Evolutionary conservation across 1,284 basidiomycete species (phyloP).

Genomic region (Ganoderma leucocontextum): DNA sequence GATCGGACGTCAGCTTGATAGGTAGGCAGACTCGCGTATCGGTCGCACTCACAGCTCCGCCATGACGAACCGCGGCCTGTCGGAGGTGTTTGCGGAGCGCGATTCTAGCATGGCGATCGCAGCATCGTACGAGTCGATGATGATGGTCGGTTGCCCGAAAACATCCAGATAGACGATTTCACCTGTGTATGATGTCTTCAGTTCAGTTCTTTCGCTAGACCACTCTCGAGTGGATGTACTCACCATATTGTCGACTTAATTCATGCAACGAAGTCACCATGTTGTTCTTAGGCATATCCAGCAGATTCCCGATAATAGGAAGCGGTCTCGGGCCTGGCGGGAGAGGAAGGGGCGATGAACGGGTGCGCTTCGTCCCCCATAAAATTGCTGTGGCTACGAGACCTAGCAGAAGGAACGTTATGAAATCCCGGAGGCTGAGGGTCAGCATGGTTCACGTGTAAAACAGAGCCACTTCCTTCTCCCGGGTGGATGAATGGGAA

Average conservation of each 20-base stretch:
- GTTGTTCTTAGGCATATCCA: conserved; percentile 22
- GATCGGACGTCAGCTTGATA: neutral
- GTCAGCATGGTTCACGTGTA: neutral
- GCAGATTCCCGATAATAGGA: conserved; percentile 25
- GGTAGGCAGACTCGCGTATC: no score
- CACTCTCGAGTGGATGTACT: neutral
- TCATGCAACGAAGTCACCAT: conserved; percentile 7
- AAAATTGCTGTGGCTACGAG: neutral
- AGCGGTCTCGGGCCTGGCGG: conserved; percentile 24
- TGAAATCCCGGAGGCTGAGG: neutral
- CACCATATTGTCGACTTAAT: conserved; percentile 23
- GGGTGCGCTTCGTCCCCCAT: neutral
- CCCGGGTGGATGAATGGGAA: neutral
- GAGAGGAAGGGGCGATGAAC: conserved; percentile 10
- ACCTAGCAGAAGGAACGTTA: neutral
- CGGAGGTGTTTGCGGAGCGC: conserved; percentile 23
- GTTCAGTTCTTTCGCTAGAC: neutral
- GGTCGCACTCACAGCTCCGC: conserved; percentile 16
- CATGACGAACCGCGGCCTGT: conserved; percentile 25
- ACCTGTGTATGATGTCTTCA: neutral
- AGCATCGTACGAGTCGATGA: conserved; percentile 23
- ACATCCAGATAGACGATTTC: conserved; percentile 20
- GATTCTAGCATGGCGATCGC: conserved; percentile 19
- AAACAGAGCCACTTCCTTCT: neutral
- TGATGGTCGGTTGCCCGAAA: conserved; percentile 22